A percentile compares a stretch with the other conserved stretches of the same genome.
Evolutionary conservation across 1,139 yeast genomes (phyloP).

Genomic region (Torulaspora pretoriensis): DNA sequence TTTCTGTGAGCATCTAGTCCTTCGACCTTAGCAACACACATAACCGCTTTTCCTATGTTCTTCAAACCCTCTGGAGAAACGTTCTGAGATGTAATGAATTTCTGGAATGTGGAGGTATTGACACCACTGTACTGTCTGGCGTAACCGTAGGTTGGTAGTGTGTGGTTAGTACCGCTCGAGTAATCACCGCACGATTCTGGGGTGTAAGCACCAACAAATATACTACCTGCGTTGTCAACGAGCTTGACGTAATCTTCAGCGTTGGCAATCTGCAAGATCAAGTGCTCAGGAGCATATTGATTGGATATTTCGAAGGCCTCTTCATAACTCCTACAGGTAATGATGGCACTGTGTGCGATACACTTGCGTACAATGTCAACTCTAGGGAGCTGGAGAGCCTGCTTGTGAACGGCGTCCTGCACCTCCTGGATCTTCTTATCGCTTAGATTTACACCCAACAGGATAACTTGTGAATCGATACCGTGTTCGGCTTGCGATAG

Average conservation of each 20-base stretch:
- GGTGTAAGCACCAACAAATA: conserved; percentile 90
- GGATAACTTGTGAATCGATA: conserved; percentile 91
- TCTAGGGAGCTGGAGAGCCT: conserved; percentile 85
- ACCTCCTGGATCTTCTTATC: conserved; percentile 58
- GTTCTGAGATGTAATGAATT: conserved; percentile 89
- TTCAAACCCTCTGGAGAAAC: conserved; percentile 79
- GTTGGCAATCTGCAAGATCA: conserved; percentile 80
- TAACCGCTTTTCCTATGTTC: conserved; percentile 90
- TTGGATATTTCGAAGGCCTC: conserved; percentile 83
- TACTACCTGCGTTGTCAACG: conserved; percentile 92
- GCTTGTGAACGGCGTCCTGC: conserved; percentile 76
- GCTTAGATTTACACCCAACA: conserved; percentile 74
- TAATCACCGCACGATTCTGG: conserved; percentile 99
- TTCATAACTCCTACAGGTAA: conserved; percentile 60
- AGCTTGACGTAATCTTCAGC: conserved; percentile 67
- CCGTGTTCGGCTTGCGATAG: conserved; percentile 99
- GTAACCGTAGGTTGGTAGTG: conserved; percentile 96
- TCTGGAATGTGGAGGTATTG: conserved; percentile 91
- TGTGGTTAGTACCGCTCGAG: conserved; percentile 95
- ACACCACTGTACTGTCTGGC: conserved; percentile 98
- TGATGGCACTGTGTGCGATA: conserved; percentile 83
- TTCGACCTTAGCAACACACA: conserved; percentile 94
- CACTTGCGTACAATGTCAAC: conserved; percentile 89
- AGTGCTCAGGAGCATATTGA: conserved; percentile 94
- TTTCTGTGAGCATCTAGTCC: conserved; percentile 96